Base-by-base conservation (phyloP, 2,329 filamentous ascomycete species). In the Metarhizium guizhouense region DNA sequence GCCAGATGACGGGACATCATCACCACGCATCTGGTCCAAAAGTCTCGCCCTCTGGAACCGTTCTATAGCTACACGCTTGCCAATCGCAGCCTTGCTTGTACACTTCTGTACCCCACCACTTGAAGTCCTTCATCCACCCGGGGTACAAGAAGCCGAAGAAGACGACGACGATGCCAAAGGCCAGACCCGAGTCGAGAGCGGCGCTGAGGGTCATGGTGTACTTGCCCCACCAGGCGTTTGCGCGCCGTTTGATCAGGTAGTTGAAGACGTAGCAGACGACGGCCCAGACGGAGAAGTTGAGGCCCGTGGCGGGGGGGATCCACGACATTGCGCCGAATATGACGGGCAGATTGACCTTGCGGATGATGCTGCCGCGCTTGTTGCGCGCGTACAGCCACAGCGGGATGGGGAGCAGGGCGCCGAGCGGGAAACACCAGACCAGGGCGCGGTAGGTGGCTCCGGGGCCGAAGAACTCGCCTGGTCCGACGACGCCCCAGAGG, bases 121-220 rank as follows among this genome's bases (percentile, higher is more conserved):
- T 83, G 65, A 94, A 91, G 32, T 78, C 77, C 43, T 82, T 79
- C 75, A 86, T 87, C 76, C 79, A 82, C 0, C 88, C 88, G 0
- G 90, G 87, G 66, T 91, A 93, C n/a, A 94, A 80, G 61, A 95
- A 87, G 1, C 84, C 88, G 64, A 95, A 93, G 68, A 95, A 95
- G 30, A 94, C 85, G 4, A 93, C 81, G 10, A 95, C 84, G 40
- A 94, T 85, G 32, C 88, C 88, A 64, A 92, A 88, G 0, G 90
- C 90, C 20, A 95, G 74, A 1, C 90, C 89, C 1, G 87, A 91
- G 67, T 95, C 90, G 55, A 95, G 76, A 2, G 88, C 90, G 0
- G 90, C 90, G 56, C 86, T 90, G 53, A 95, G 75, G 4, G 89
- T 92, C 88, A 95, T 94, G 45, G 88, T 93, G 69, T 95, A 95